Percentiles rank a stretch among this genome's conserved stretches.
These are phyloP conservation scores for Melastoma candidum DNA, from an alignment of 441 rosid genomes.

Conservation along the genomic window DNA sequence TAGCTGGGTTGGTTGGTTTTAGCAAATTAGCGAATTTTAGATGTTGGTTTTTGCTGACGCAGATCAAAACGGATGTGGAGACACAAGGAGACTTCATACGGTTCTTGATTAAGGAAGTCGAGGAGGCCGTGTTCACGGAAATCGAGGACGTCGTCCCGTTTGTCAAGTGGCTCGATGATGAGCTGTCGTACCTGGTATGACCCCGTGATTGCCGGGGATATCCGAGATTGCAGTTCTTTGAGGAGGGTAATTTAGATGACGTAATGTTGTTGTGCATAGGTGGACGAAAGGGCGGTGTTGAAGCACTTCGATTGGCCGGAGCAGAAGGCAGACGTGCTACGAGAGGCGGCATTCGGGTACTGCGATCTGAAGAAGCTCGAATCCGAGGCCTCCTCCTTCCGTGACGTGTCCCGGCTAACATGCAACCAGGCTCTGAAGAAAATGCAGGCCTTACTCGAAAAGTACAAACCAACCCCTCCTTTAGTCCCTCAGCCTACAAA, in stretches of 20 bases:
- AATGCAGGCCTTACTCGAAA: slow-evolving; percentile 83
- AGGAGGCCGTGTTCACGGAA: slow-evolving; percentile 62
- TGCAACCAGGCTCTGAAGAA: slow-evolving; percentile 70
- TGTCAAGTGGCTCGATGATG: slow-evolving; percentile 94
- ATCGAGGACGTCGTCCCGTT: slow-evolving; percentile 90
- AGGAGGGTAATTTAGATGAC: no score
- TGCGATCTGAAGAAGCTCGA: slow-evolving; percentile 75
- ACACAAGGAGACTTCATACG: slow-evolving; percentile 88
- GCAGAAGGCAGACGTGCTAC: slow-evolving; percentile 79
- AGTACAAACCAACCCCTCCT: slow-evolving; percentile 24
- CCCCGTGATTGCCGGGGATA: no score
- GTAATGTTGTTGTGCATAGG: slow-evolving; percentile 24
- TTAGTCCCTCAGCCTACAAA: not conserved
- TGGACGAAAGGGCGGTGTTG: slow-evolving; percentile 89
- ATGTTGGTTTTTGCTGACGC: slow-evolving; percentile 8
- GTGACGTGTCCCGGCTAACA: slow-evolving; percentile 55
- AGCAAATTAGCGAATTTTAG: slow-evolving; percentile 23
- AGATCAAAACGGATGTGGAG: slow-evolving; percentile 95
- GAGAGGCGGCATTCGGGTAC: slow-evolving; percentile 91
- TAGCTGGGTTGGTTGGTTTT: slow-evolving; percentile 10
- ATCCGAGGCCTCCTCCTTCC: slow-evolving; percentile 62
- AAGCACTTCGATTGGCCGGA: slow-evolving; percentile 98
- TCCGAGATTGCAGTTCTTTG: no score
- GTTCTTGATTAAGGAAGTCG: slow-evolving; percentile 78
- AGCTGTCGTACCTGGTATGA: slow-evolving; percentile 74